Evolutionary conservation across 2,329 filamentous ascomycete genomes (phyloP).

Genomic region (Pseudofabraea citricarpa): DNA sequence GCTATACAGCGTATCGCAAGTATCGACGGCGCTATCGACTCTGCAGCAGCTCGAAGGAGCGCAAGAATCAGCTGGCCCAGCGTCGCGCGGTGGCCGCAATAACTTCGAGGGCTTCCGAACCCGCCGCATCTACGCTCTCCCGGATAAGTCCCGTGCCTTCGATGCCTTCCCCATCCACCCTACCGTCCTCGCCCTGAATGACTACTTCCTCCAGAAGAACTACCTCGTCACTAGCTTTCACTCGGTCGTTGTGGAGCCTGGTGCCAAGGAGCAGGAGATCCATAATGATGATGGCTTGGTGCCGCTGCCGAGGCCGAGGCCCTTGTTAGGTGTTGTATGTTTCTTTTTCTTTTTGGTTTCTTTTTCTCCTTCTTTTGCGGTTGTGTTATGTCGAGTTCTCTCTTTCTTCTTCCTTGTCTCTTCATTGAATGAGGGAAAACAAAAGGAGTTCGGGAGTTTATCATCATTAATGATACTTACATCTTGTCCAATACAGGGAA

Average conservation of each 20-base stretch:
- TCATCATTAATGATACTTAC: constrained; percentile 3
- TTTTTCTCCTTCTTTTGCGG: neutral
- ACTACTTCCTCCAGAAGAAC: constrained; percentile 34
- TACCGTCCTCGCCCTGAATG: constrained; percentile 32
- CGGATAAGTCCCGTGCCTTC: constrained; percentile 34
- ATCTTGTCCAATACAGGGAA: constrained; percentile 23
- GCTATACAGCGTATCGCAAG: constrained; percentile 28
- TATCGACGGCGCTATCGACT: constrained; percentile 28
- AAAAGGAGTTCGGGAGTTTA: no score
- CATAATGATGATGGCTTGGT: constrained; percentile 31
- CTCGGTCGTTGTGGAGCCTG: constrained; percentile 33
- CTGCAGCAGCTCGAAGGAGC: constrained; percentile 26
- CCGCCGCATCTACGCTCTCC: constrained; percentile 32
- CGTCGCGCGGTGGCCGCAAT: constrained; percentile 29
- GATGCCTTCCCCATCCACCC: constrained; percentile 34
- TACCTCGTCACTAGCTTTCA: constrained; percentile 32
- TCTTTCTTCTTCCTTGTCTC: no score
- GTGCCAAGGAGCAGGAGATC: constrained; percentile 28
- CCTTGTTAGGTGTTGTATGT: constrained; percentile 24
- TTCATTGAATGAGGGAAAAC: no score
- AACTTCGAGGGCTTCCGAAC: constrained; percentile 34
- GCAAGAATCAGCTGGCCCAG: constrained; percentile 22
- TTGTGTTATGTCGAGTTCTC: no score
- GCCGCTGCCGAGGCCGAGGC: constrained; percentile 22
- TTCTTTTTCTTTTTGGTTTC: neutral